These are phyloP conservation scores for Colletotrichum sp. DNA, from an alignment of 2,329 filamentous ascomycete species.

Conservation along the genomic window DNA sequence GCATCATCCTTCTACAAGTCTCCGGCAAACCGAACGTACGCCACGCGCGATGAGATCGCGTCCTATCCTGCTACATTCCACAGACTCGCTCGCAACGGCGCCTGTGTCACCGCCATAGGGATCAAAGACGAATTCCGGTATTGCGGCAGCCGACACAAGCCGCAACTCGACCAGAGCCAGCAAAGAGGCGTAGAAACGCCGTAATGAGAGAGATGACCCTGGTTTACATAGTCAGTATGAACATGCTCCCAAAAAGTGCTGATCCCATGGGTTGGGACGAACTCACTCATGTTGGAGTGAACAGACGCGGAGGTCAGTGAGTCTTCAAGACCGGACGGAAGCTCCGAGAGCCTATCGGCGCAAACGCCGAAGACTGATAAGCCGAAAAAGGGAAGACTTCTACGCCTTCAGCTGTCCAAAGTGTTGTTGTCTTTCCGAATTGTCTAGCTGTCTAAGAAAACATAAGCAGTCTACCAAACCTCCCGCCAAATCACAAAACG, in stretches of 20 bases:
- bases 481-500: not conserved
- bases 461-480: not conserved
- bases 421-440: not conserved
- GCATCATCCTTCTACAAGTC: not conserved
- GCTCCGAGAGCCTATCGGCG: constrained; percentile 8
- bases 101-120: constrained; percentile 43
- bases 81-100: constrained; percentile 74
- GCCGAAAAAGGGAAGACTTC: not conserved
- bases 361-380: not conserved
- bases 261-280: constrained; percentile 3
- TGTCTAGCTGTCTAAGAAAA: not conserved
- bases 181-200: not conserved
- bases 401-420: not conserved
- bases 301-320: not conserved
- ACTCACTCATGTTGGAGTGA: constrained; percentile 14
- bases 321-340: constrained; percentile 6
- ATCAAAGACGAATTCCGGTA: constrained; percentile 26
- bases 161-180: not conserved
- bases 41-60: constrained; percentile 62
- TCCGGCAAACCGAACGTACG: constrained; percentile 36
- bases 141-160: not conserved
- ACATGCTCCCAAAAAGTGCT: not conserved
- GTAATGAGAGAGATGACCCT: not conserved
- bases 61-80: constrained; percentile 73
- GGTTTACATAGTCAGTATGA: not conserved